Evolutionary conservation across 1,284 basidiomycete species (phyloP).

Genomic region (Phenoliferia sp.): DNA sequence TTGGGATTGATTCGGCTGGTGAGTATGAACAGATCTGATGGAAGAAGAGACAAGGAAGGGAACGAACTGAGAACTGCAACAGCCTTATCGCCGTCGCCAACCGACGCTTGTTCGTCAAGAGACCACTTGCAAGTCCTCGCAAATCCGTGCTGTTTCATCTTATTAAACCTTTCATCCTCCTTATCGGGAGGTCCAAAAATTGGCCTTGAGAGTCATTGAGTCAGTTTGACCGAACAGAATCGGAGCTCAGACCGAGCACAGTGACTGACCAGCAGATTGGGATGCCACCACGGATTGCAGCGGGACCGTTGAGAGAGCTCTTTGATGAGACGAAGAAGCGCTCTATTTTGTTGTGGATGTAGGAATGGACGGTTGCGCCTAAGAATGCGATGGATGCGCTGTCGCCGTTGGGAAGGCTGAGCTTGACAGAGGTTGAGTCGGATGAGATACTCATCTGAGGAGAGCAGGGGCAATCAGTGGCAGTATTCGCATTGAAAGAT

Average conservation of each 20-base stretch:
- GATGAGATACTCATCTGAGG: too few species aligned
- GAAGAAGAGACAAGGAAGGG: neutral
- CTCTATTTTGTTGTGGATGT: slow-evolving; percentile 27
- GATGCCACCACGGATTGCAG: slow-evolving; percentile 37
- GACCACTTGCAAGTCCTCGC: slow-evolving; percentile 34
- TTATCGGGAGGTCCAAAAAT: slow-evolving; percentile 37
- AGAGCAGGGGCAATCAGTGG: too few species aligned
- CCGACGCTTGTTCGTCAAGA: slow-evolving; percentile 6
- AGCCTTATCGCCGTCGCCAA: slow-evolving; percentile 28
- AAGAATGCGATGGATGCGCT: neutral
- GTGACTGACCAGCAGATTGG: slow-evolving; percentile 35
- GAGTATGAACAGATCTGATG: neutral
- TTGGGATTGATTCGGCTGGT: too few species aligned
- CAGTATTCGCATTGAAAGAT: too few species aligned
- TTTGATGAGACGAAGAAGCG: slow-evolving; percentile 35
- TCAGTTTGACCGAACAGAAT: neutral
- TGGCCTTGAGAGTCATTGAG: slow-evolving; percentile 2
- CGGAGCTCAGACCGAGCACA: neutral
- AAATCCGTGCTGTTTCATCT: slow-evolving; percentile 40
- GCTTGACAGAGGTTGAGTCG: slow-evolving; percentile 3
- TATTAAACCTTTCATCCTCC: slow-evolving; percentile 20
- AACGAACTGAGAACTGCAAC: slow-evolving; percentile 30
- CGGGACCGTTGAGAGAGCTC: slow-evolving; percentile 24
- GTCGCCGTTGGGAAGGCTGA: slow-evolving; percentile 3
- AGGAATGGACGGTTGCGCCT: slow-evolving; percentile 35